Base-by-base conservation (phyloP, 2,329 filamentous ascomycete genomes). In the Cercospora sp. region DNA sequence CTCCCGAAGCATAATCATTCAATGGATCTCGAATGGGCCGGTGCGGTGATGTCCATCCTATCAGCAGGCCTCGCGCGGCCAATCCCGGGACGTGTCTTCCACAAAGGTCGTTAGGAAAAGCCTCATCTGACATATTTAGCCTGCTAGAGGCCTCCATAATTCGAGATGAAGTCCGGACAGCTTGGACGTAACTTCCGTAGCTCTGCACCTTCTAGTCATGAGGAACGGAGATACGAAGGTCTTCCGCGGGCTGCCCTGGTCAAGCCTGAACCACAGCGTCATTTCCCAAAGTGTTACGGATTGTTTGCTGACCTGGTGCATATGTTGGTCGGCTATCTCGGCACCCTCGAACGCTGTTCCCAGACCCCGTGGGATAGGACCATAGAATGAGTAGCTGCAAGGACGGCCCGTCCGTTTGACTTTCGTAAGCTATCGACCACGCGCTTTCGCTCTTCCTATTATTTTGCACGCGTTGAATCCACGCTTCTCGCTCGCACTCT, bases 31-130 rank as follows among this genome's bases (percentile, higher is more conserved):
- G 28, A 20, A 16, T 31, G 42, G 39, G 23, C 39, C 26, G 26
- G 20, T 51, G 39, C 60, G 10, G 13, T 30, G 39, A 51, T 51
- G 60, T 39, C 18, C 39, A 16, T 48, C 60, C 60, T 62, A 62
- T 62, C 60, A 62, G 36, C 60, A 45, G 60, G 42, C 36, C 60
- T 20, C 26, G 60, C 60, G 36, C 53, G 53, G 30, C 53, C 53
- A 58, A 58, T 30, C n/a, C 53, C 53, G 26, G 53, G 16, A 58
- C 12, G 26, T 58, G 26, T 30, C 26, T 18, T 16, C 53, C 53
- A 31, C 7, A 31, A 58, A 18, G 30, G 26, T 58, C 30, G 53
- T 58, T 16, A 18, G 53, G 16, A 58, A 58, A 58, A 31, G 60
- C 39, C 60, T 28, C 39, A 51, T 48, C 20, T 51, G 39, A 48